Evolutionary conservation across 345 rosid genomes (phyloP).

Genomic region (Brassica rapa): DNA sequence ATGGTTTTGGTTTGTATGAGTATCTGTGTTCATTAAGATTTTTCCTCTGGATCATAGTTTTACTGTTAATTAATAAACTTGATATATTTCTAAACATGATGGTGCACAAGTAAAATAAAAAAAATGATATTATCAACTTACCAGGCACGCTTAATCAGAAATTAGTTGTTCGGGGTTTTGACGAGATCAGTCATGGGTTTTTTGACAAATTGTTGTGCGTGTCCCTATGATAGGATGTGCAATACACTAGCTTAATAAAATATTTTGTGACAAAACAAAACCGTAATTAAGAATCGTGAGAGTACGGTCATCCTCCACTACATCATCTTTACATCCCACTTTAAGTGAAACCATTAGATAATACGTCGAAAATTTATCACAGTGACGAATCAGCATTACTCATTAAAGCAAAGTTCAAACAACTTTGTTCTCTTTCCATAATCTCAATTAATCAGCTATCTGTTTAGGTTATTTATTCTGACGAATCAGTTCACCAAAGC

Average conservation of each 20-base stretch:
- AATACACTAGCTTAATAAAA: conserved; percentile 12
- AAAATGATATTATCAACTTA: background rate
- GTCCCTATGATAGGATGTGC: conserved; percentile 1
- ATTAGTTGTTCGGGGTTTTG: background rate
- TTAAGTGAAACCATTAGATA: conserved; percentile 17
- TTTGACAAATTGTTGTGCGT: background rate
- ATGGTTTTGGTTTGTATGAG: background rate
- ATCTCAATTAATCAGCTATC: conserved; percentile 30
- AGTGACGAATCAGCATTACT: conserved; percentile 24
- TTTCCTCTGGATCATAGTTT: background rate
- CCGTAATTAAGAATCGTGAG: conserved; percentile 10
- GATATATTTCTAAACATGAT: no score
- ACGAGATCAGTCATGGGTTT: background rate
- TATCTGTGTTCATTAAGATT: background rate
- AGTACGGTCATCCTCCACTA: conserved; percentile 37
- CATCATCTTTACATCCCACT: conserved; percentile 25
- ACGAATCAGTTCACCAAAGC: conserved; percentile 24
- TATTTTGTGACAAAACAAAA: conserved; percentile 1
- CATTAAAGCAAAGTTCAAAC: conserved; percentile 27
- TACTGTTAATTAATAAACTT: background rate
- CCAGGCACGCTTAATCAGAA: background rate
- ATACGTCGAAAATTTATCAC: conserved; percentile 18
- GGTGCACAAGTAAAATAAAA: no score
- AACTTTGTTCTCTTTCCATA: conserved; percentile 29
- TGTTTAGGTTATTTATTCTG: background rate